Evolutionary conservation across 768 basidiomycete species (phyloP), one percentile per base, ranked within the genome.

Genomic region (Amanita muscaria): DNA sequence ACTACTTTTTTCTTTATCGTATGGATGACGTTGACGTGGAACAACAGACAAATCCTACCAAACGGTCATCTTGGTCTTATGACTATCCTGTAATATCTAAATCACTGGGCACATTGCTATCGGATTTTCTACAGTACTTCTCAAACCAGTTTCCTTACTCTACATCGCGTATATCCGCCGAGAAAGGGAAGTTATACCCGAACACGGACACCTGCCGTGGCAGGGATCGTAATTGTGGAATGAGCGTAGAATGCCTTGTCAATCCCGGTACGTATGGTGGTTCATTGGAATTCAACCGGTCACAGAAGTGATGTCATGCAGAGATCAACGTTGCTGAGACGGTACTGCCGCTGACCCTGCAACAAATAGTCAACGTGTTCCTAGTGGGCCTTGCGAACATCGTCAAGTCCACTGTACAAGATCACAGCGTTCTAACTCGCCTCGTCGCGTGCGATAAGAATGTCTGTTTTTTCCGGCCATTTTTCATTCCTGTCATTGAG

Each of bases 91-190:
- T 71, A 41, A 64, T 71, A 52, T 74, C 68, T 37, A 59, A 68
- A 45, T 68, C 69, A 1, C 67, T 86, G 2, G 84, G 84, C 4
- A 59, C 66, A 2, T 67, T 87, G 5, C 60, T 86, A 16, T 57
- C 72, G 18, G 80, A 82, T 50, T 83, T 87, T 53, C 67, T 86
- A 50, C 66, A 74, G 53, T 75, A 80, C 37, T 88, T 86, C 55
- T 81, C 76, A 11, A 59, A 64, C 16, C 42, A 54, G 1, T 72
- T 73, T 48, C 63, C 65, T 1, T 74, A 70, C 51, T 46, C 53
- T 14, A 61, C 55, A 12, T 61, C 57, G 14, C 71, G 66, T 48
- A 67, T 77, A 5, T 72, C 66, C 10, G 58, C 68, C 2, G 51
- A 55, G 5, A 54, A 64, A 25, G 61, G 62, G 0, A 59, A 57